These are phyloP conservation scores for Polytrichum formosum DNA, from an alignment of 225 moss, liverwort and hornwort genomes.

Conservation along the genomic window DNA sequence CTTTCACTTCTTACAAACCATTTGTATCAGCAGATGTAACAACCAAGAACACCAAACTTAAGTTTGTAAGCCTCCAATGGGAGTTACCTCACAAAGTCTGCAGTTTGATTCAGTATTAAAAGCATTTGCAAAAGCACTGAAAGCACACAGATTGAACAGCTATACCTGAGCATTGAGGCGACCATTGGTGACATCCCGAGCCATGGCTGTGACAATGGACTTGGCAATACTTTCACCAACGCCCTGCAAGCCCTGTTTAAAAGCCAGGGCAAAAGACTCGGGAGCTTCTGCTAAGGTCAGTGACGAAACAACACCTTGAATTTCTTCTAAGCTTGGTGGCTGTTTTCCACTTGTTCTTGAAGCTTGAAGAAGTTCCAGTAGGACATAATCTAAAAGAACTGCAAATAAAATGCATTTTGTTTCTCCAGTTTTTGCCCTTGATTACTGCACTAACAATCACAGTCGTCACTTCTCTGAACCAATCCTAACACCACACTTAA, in stretches of 20 bases:
- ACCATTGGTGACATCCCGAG: slow-evolving; percentile 87
- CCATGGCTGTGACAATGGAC: slow-evolving; percentile 87
- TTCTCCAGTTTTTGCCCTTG: slow-evolving; percentile 77
- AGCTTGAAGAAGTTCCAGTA: slow-evolving; percentile 53
- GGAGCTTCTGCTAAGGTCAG: slow-evolving; percentile 88
- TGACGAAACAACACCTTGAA: slow-evolving; percentile 84
- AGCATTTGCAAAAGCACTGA: too few species aligned
- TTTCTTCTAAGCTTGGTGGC: slow-evolving; percentile 66
- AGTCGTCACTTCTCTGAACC: not conserved
- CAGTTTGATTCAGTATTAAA: not conserved
- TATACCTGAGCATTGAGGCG: slow-evolving; percentile 74
- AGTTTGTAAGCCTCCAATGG: too few species aligned
- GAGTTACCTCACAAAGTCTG: too few species aligned
- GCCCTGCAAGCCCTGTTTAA: slow-evolving; percentile 88
- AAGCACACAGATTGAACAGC: too few species aligned
- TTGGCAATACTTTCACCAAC: slow-evolving; percentile 79
- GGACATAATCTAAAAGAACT: slow-evolving; percentile 81
- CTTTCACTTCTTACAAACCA: too few species aligned
- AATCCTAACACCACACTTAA: not conserved
- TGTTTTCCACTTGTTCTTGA: slow-evolving; percentile 39
- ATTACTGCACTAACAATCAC: slow-evolving; percentile 61
- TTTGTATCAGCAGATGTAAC: too few species aligned
- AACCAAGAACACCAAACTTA: too few species aligned
- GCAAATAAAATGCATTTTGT: slow-evolving; percentile 83
- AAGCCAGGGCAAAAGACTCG: slow-evolving; percentile 83